Evolutionary conservation across 2,329 filamentous ascomycete species (phyloP).

Genomic region (Thermoascus crustaceus): DNA sequence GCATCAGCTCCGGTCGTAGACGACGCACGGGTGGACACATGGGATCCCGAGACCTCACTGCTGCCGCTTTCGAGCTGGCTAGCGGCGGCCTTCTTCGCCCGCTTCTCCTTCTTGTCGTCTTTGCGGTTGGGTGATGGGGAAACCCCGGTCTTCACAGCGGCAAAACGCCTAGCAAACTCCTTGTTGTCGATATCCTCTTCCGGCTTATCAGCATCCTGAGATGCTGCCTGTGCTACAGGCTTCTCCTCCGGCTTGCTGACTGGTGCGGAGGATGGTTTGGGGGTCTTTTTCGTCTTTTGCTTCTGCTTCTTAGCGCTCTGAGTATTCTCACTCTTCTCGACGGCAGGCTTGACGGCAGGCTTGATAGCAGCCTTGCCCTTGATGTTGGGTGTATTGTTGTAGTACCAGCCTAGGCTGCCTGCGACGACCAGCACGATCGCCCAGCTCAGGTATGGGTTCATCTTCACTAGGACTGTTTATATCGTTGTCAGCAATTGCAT

Average conservation of each 20-base stretch:
- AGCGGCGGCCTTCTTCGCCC: slow-evolving; percentile 58
- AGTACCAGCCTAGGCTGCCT: slow-evolving; percentile 35
- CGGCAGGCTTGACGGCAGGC: slow-evolving; percentile 19
- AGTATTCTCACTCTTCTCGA: slow-evolving; percentile 27
- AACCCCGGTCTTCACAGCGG: slow-evolving; percentile 62
- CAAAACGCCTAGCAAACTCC: slow-evolving; percentile 68
- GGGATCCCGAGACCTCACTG: slow-evolving; percentile 33
- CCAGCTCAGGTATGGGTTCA: slow-evolving; percentile 39
- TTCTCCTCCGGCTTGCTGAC: slow-evolving; percentile 21
- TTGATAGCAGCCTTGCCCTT: slow-evolving; percentile 25
- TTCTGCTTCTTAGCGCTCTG: slow-evolving; percentile 34
- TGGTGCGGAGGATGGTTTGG: slow-evolving; percentile 20
- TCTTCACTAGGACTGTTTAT: slow-evolving; percentile 9
- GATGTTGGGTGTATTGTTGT: slow-evolving; percentile 26
- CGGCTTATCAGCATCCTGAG: slow-evolving; percentile 23
- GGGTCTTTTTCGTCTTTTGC: slow-evolving; percentile 29
- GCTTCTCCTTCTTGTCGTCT: slow-evolving; percentile 55
- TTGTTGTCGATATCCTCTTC: slow-evolving; percentile 60
- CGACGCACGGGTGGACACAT: slow-evolving; percentile 51
- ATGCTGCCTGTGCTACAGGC: slow-evolving; percentile 20
- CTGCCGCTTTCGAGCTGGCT: slow-evolving; percentile 47
- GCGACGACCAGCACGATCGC: slow-evolving; percentile 35
- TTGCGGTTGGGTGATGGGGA: slow-evolving; percentile 39
- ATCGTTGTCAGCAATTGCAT: background rate
- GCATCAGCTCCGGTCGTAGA: slow-evolving; percentile 67